These are phyloP conservation scores for Penicillium daleae DNA, from an alignment of 495 filamentous ascomycete species.

Conservation along the genomic window DNA sequence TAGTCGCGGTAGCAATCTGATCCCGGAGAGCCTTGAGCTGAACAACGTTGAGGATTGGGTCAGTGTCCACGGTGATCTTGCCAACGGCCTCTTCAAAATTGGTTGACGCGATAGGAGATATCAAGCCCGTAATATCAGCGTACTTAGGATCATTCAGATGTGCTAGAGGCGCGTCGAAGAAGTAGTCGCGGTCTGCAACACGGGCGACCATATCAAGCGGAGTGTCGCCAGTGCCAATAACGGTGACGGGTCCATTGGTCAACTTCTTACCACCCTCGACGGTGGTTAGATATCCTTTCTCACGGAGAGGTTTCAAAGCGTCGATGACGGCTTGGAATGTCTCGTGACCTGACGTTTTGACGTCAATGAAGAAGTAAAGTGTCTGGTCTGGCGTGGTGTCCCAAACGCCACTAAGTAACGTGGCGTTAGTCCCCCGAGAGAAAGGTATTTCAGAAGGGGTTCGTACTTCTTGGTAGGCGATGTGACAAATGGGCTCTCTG, in stretches of 20 bases:
- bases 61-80: slow-evolving; percentile 34
- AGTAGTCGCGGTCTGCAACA: slow-evolving; percentile 57
- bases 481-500: slow-evolving; percentile 40
- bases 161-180: slow-evolving; percentile 64
- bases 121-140: slow-evolving; percentile 45
- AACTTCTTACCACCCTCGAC: slow-evolving; percentile 54
- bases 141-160: slow-evolving; percentile 45
- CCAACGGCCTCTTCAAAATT: slow-evolving; percentile 49
- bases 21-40: slow-evolving; percentile 62
- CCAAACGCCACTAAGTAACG: slow-evolving; percentile 43
- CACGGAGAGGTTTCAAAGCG: slow-evolving; percentile 67
- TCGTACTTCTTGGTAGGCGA: slow-evolving; percentile 45
- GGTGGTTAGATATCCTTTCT: slow-evolving; percentile 61
- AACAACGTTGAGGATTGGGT: slow-evolving; percentile 39
- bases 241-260: slow-evolving; percentile 63
- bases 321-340: slow-evolving; percentile 60
- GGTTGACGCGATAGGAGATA: slow-evolving; percentile 58
- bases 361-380: slow-evolving; percentile 71
- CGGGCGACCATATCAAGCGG: slow-evolving; percentile 66
- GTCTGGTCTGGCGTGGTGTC: slow-evolving; percentile 60
- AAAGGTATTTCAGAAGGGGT: neutral
- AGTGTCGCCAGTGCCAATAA: slow-evolving; percentile 79
- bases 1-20: slow-evolving; percentile 64
- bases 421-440: slow-evolving; percentile 3
- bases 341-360: slow-evolving; percentile 61